Conservation (phyloP, 768 basidiomycete species). For the Lactifluus volemus region DNA sequence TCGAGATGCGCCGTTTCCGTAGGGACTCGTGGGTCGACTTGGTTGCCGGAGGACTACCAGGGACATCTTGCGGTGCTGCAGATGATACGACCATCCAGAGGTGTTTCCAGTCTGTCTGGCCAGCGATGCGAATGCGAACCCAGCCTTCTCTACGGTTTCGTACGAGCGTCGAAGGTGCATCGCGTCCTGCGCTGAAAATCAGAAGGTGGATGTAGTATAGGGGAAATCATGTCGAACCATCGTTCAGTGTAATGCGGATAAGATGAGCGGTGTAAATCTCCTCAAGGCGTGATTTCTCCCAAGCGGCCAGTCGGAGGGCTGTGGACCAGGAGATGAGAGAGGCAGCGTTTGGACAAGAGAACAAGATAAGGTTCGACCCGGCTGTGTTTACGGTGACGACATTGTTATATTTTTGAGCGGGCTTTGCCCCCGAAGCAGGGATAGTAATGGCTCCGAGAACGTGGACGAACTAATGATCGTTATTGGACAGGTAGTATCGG, state of each 20-base stretch:
- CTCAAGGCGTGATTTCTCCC: conserved; percentile 92
- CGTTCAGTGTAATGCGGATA: conserved; percentile 64
- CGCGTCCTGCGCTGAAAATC: conserved; percentile 29
- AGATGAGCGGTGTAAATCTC: conserved; percentile 97
- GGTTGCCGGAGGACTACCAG: conserved; percentile 22
- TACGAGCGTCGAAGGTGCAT: conserved; percentile 53
- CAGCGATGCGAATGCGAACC: conserved; percentile 85
- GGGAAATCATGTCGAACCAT: conserved; percentile 27
- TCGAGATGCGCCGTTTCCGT: conserved; percentile 53
- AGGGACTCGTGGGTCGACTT: conserved; percentile 20
- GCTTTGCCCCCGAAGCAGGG: conserved; percentile 41
- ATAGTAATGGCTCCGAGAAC: conserved; percentile 68
- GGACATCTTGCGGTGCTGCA: conserved; percentile 27
- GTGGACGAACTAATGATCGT: conserved; percentile 52
- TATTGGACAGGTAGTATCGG: conserved; percentile 9
- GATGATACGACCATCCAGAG: conserved; percentile 74
- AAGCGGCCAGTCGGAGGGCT: conserved; percentile 79
- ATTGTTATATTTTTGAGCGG: conserved; percentile 55
- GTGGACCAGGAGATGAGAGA: conserved; percentile 85
- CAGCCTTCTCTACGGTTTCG: conserved; percentile 83
- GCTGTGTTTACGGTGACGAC: conserved; percentile 92
- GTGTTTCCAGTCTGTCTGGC: conserved; percentile 95
- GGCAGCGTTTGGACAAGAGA: conserved; percentile 69
- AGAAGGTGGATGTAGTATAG: neutral
- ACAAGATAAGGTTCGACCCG: conserved; percentile 81